These are phyloP conservation scores for Apophysomyces variabilis DNA, from an alignment of 371 early-diverging fungal genomes.

Conservation along the genomic window DNA sequence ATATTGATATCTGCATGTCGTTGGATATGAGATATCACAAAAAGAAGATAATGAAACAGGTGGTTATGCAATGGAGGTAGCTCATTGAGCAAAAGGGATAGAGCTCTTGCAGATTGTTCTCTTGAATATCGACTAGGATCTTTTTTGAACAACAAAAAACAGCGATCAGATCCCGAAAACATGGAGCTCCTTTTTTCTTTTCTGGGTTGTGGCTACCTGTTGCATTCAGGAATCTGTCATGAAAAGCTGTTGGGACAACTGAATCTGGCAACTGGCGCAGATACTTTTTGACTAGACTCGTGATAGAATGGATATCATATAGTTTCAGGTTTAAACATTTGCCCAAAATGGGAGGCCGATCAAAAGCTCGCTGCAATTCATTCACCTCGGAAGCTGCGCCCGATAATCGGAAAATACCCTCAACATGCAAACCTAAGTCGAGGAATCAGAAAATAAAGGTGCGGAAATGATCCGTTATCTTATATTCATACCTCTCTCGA, in stretches of 20 bases:
- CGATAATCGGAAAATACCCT: slow-evolving; percentile 54
- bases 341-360: slow-evolving; percentile 44
- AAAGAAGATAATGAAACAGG: slow-evolving; percentile 36
- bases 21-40: slow-evolving; percentile 35
- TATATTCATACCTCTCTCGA: slow-evolving; percentile 34
- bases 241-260: slow-evolving; percentile 38
- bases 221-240: slow-evolving; percentile 34
- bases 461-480: background rate
- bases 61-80: slow-evolving; percentile 42
- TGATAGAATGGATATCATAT: slow-evolving; percentile 50
- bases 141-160: background rate
- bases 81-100: slow-evolving; percentile 20
- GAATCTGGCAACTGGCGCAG: slow-evolving; percentile 46
- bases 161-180: background rate
- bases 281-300: slow-evolving; percentile 48
- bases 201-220: slow-evolving; percentile 22
- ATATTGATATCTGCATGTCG: slow-evolving; percentile 31
- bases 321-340: slow-evolving; percentile 40
- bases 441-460: slow-evolving; percentile 6
- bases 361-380: slow-evolving; percentile 35
- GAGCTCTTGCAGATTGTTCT: slow-evolving; percentile 8
- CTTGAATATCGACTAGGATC: background rate
- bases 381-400: slow-evolving; percentile 52
- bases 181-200: background rate
- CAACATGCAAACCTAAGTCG: slow-evolving; percentile 34